Evolutionary conservation across 495 filamentous ascomycete species (phyloP), one percentile per base, ranked within the genome.

Genomic region (Apodospora peruviana): DNA sequence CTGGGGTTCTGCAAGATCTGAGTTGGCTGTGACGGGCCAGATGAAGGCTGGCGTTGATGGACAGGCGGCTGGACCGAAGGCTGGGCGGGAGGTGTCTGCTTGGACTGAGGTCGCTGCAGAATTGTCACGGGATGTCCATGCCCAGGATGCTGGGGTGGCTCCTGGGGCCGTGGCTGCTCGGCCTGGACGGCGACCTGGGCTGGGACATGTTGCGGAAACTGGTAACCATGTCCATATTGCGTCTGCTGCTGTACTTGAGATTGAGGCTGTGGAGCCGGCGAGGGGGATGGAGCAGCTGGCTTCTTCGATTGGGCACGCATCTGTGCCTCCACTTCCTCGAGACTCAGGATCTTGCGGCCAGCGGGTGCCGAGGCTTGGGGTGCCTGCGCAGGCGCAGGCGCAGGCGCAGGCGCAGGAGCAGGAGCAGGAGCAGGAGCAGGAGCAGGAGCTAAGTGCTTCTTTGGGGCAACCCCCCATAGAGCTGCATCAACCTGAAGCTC

Each of bases 241-340:
- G 57, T 48, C 19, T 65, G 64, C 20, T 55, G 61, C 17, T 64
- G 62, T 0, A 43, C 29, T 9, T 60, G 51, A 49, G 58, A 42
- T 40, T 57, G 48, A 25, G 53, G 57, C 43, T 60, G 51, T 45
- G 59, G 45, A 39, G 58, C 48, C 21, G 56, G 60, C 47, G 61
- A 50, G 35, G 68, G 50, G 40, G 61, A 48, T 14, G 60, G 46
- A 42, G 66, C 40, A 39, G 54, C 47, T 16, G 76, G 66, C 46
- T 72, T 75, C 55, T 82, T 80, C 17, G 76, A 66, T 57, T 89
- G 86, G 11, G 81, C 76, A 32, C 88, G 81, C 76, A 99, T 87
- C 56, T 90, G 83, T 27, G 93, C 94, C 71, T 99, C 93, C 14
- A 99, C 93, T 67, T 97, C 93, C 62, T 97, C 93, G 50, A 99